These are phyloP conservation scores for Rickenella mellea DNA, from an alignment of 768 basidiomycete species.

Conservation along the genomic window DNA sequence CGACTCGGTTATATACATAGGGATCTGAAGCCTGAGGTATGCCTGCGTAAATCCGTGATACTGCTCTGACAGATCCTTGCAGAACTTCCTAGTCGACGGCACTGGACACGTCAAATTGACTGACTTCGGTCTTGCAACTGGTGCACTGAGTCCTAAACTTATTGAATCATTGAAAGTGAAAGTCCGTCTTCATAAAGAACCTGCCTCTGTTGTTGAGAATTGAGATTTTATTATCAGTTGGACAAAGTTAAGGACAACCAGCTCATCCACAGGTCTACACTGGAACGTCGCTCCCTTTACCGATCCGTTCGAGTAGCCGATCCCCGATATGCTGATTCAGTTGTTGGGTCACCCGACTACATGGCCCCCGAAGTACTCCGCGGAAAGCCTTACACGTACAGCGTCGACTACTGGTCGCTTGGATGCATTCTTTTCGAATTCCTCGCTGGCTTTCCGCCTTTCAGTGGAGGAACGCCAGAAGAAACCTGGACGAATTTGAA, in stretches of 20 bases:
- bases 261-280: slow-evolving; percentile 80
- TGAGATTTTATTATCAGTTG: slow-evolving; percentile 41
- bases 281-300: slow-evolving; percentile 92
- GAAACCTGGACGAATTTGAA: slow-evolving; percentile 99
- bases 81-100: slow-evolving; percentile 97
- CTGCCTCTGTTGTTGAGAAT: slow-evolving; percentile 2
- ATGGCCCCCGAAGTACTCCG: slow-evolving; percentile 95
- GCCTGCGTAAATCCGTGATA: slow-evolving; percentile 9
- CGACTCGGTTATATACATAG: slow-evolving; percentile 98
- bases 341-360: slow-evolving; percentile 97
- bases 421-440: slow-evolving; percentile 99
- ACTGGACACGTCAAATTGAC: slow-evolving; percentile 96
- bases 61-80: background rate
- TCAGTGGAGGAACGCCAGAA: slow-evolving; percentile 90
- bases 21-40: slow-evolving; percentile 93
- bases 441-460: slow-evolving; percentile 93
- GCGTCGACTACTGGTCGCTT: slow-evolving; percentile 97
- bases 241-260: slow-evolving; percentile 95
- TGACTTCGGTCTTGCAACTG: slow-evolving; percentile 96
- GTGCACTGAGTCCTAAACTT: slow-evolving; percentile 85
- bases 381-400: slow-evolving; percentile 90
- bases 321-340: slow-evolving; percentile 90
- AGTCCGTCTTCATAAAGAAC: slow-evolving; percentile 30
- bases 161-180: slow-evolving; percentile 94
- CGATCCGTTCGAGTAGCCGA: slow-evolving; percentile 86